Evolutionary conservation across 352 stramenopile species (phyloP), one percentile per base, ranked within the genome.

Genomic region (Stephanocyclus meneghinianus): DNA sequence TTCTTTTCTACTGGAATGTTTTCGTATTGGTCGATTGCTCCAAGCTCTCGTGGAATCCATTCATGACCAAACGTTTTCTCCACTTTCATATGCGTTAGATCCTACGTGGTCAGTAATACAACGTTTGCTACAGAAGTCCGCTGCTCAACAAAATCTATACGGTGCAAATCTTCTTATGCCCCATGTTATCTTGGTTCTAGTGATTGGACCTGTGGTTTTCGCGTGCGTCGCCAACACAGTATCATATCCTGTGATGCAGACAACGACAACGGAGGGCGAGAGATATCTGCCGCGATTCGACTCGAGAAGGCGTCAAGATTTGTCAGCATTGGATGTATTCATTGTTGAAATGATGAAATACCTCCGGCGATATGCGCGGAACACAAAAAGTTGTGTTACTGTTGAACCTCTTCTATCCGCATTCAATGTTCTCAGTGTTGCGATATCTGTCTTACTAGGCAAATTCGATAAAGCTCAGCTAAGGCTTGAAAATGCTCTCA

Each of bases 121-220:
- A 50, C n/a, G 65, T 42, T 66, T 83, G 18, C 21, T 78, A 13
- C 50, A 30, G 18, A 60, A 15, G 15, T 40, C 51, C n/a, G 37
- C 26, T 11, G 37, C 37, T 32, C 48, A 11, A 26, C 2, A 30
- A 32, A 9, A 62, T 32, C 10, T 29, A 32, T 8, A 32, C 0
- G 18, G 44, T 40, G 60, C 5, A 3, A 53, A 57, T 47, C 60
- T 32, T 65, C 53, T 78, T 29, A 32, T 32, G 29, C 37, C 69
- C 35, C 47, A 83, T 11, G 53, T 78, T 11, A 40, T 78, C 57
- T 50, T 42, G 13, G 45, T 77, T 42, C 40, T 78, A 15, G 16
- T 83, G 6, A 78, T 78, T 37, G 75, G 68, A 13, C 75, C 75
- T 26, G 30, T 74, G 3, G 69, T 83, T 57, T 75, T 78, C 45